phyloP scores from a whole-genome alignment of 306 rosid species.

The Lathyrus aphaca region DNA sequence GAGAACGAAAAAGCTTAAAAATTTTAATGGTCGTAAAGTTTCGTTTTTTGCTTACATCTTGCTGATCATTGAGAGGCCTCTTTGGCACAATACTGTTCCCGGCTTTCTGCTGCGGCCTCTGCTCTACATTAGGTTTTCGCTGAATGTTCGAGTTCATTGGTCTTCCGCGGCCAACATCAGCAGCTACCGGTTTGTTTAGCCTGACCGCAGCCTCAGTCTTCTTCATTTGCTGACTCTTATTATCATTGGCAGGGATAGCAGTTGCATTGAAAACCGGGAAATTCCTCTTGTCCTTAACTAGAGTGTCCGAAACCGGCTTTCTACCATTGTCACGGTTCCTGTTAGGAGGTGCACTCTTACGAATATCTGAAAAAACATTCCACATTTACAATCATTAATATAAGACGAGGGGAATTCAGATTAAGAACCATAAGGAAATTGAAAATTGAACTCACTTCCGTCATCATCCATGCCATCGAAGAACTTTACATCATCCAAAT shows the following conservation, averaged over 20 bases:
- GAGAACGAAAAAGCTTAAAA: conserved; percentile 29
- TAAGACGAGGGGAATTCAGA: conserved; percentile 45
- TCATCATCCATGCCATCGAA: conserved; percentile 96
- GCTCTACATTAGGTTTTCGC: conserved; percentile 46
- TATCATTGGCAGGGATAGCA: conserved; percentile 49
- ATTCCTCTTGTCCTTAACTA: conserved; percentile 49
- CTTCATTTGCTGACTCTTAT: conserved; percentile 49
- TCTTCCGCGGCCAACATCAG: conserved; percentile 58
- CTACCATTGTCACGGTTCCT: conserved; percentile 61
- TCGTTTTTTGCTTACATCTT: conserved; percentile 59
- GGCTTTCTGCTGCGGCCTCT: conserved; percentile 47
- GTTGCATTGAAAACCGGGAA: conserved; percentile 43
- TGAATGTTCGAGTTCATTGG: conserved; percentile 54
- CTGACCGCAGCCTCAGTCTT: conserved; percentile 56
- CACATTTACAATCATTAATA: conserved; percentile 46
- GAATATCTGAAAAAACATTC: conserved; percentile 80
- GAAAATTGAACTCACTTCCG: conserved; percentile 83
- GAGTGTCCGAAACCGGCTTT: conserved; percentile 51
- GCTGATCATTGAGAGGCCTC: conserved; percentile 52
- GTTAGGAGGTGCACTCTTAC: conserved; percentile 54
- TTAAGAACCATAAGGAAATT: conserved; percentile 45
- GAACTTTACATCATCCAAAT: conserved; percentile 59
- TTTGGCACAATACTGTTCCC: conserved; percentile 50
- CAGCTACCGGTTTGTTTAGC: conserved; percentile 51
- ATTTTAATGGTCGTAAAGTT: background rate